Evolutionary conservation across 2,329 filamentous ascomycete species (phyloP), one percentile per base, ranked within the genome.

Genomic region (Rhynchosporium secalis): DNA sequence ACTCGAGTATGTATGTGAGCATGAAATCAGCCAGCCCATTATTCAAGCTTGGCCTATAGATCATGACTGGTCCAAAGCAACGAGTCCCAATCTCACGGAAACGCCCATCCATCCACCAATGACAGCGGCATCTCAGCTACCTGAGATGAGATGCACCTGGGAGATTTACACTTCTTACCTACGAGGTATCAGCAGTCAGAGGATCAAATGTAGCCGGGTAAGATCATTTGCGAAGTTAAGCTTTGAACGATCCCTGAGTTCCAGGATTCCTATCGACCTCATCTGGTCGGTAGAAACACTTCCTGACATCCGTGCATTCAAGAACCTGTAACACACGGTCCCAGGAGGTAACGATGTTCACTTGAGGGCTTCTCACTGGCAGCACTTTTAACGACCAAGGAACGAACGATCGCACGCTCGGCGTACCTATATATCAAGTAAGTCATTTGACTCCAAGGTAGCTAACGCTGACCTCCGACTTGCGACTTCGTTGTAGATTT

Each of bases 251-350:
- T 55, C 60, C 56, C 51, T 55, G 51, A 56, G 40, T 56, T 28
- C 48, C 56, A 59, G 46, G 38, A 49, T 55, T 52, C 46, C 8
- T 62, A 26, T 51, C 45, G 28, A 59, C 15, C 28, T 49, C 43
- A 60, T 57, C 38, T 12, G 57, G 49, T 51, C 33, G 56, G 45
- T 43, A 45, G 57, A 60, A 60, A 62, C 51, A 47, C 38, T 43
- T 51, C 49, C 56, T 55, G 60, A 58, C 49, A 58, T 56, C 46
- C 31, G 48, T 36, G n/a, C 51, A 29, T 43, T 56, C 43, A 43
- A 43, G 45, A 28, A 20, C 20, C 20, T 1, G 20, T 20, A 56
- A 54, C 51, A 38, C 49, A 26, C 49, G 52, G 20, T 36, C 36
- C 29, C 36, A 41, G 20, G 29, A 13, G 54, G 33, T 36, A 36